A percentile compares a stretch with the other conserved stretches of the same genome.
These are phyloP conservation scores for Lecanosticta acicola DNA, from an alignment of 2,329 filamentous ascomycete species.

Conservation along the genomic window DNA sequence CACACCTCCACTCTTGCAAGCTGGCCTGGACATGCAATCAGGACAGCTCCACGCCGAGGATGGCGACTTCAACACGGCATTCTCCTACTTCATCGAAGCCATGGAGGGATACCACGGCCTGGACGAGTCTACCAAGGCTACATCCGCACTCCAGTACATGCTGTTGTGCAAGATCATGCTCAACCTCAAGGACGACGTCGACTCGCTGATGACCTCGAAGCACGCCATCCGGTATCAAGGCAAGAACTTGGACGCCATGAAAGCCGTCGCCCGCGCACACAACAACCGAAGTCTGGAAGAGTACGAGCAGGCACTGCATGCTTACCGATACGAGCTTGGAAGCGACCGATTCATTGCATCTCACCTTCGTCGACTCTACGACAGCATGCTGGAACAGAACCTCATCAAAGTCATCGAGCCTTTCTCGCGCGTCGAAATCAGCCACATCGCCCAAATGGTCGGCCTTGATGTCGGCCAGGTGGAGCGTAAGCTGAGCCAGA, in stretches of 20 bases:
- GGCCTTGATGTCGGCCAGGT: constrained; percentile 93
- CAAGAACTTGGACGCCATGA: constrained; percentile 97
- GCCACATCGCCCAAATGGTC: constrained; percentile 95
- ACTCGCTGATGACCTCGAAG: constrained; percentile 89
- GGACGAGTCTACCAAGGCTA: constrained; percentile 83
- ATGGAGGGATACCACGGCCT: constrained; percentile 94
- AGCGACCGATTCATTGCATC: constrained; percentile 95
- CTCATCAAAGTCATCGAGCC: constrained; percentile 99
- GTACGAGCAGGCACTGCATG: constrained; percentile 85
- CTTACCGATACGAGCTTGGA: constrained; percentile 89
- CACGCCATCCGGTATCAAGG: constrained; percentile 94
- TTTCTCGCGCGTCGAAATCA: constrained; percentile 93
- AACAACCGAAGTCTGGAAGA: constrained; percentile 93
- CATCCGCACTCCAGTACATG: constrained; percentile 98
- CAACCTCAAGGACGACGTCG: constrained; percentile 93
- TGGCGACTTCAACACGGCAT: constrained; percentile 97
- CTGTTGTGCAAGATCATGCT: constrained; percentile 99
- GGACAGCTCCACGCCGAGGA: constrained; percentile 99
- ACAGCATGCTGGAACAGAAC: constrained; percentile 99
- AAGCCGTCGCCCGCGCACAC: constrained; percentile 93
- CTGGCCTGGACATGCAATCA: constrained; percentile 97
- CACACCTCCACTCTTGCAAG: constrained; percentile 89
- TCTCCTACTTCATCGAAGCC: constrained; percentile 98
- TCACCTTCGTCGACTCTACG: constrained; percentile 90
- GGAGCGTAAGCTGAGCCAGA: constrained; percentile 96